Evolutionary conservation across 1,284 basidiomycete species (phyloP), one percentile per base, ranked within the genome.

Genomic region (Sporisorium graminicola): DNA sequence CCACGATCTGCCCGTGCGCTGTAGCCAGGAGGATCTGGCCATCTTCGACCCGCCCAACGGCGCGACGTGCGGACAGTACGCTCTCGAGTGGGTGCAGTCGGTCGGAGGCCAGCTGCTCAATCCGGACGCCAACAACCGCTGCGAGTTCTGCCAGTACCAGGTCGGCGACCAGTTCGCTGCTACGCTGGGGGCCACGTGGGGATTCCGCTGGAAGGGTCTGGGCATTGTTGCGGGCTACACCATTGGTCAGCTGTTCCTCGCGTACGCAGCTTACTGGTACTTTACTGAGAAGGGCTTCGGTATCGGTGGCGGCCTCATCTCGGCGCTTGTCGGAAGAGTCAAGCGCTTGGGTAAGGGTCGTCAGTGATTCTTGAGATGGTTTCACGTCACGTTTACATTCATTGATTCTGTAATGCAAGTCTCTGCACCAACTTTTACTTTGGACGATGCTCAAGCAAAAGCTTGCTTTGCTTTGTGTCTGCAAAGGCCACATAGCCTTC

Each of bases 1-100:
- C 6, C 81, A 82, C 60, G 63, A 70, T 22, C 46, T 77, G 3
- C 64, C 74, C n/a, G 81, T 85, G n/a, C 44, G 57, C 5, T 85
- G 83, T 64, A 26, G 42, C 13, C 27, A 54, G 10, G 65, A 67
- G 9, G 83, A 85, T 37, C 56, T 84, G 42, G 75, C 74, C 26
- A 44, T 52, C 20, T 80, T 85, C 59, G 53, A 77, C 52, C 70
- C 81, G 1, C 82, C 82, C 12, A 10, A 68, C 13, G 75, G 68
- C 14, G 66, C 76, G 55, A 73, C 65, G 1, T 85, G 83, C 47
- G 65, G 51, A 2, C 46, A 51, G 9, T 83, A 83, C 58, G 72
- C 81, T 6, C 61, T 72, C n/a, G 56, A 61, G 20, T 85, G 78
- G 78, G 74, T 70, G 8, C 20, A 58, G 33, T 42, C 44, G 1